Conservation (phyloP, 192 early-diverging fungal genomes). For the Rhizophagus sp. region DNA sequence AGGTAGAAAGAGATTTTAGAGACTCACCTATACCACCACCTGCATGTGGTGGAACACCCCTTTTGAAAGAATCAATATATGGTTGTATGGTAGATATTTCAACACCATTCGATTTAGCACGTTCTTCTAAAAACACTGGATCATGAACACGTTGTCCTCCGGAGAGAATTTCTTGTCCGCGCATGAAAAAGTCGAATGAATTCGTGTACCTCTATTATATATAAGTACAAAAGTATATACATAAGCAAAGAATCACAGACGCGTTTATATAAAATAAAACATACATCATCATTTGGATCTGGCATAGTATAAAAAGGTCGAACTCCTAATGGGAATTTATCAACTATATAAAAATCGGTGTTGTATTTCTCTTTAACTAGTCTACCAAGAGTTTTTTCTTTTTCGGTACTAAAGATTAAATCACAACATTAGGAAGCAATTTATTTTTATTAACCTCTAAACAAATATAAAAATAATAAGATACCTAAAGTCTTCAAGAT, state of each 20-base stretch:
- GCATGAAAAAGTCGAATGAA: conserved; percentile 99
- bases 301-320: conserved; percentile 99
- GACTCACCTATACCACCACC: conserved; percentile 88
- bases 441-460: conserved; percentile 8
- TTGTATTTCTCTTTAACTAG: conserved; percentile 91
- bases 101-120: conserved; percentile 74
- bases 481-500: conserved; percentile 87
- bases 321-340: conserved; percentile 97
- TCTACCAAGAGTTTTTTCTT: conserved; percentile 82
- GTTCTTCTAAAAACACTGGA: conserved; percentile 72
- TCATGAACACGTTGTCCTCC: conserved; percentile 99
- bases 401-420: conserved; percentile 62
- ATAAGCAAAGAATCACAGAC: conserved; percentile 12
- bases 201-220: conserved; percentile 81
- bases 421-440: background rate
- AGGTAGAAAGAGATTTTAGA: background rate
- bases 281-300: conserved; percentile 74
- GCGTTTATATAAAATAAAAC: background rate
- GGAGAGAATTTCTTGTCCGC: conserved; percentile 98
- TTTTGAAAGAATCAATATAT: conserved; percentile 96
- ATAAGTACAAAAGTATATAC: background rate
- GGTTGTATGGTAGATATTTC: conserved; percentile 81
- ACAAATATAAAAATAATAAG: conserved; percentile 5
- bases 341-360: conserved; percentile 98
- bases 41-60: conserved; percentile 94